Percentiles rank a stretch among this genome's conserved stretches.
Evolutionary conservation across 169 alveolate genomes (phyloP).

Genomic region (Eimeria maxima): DNA sequence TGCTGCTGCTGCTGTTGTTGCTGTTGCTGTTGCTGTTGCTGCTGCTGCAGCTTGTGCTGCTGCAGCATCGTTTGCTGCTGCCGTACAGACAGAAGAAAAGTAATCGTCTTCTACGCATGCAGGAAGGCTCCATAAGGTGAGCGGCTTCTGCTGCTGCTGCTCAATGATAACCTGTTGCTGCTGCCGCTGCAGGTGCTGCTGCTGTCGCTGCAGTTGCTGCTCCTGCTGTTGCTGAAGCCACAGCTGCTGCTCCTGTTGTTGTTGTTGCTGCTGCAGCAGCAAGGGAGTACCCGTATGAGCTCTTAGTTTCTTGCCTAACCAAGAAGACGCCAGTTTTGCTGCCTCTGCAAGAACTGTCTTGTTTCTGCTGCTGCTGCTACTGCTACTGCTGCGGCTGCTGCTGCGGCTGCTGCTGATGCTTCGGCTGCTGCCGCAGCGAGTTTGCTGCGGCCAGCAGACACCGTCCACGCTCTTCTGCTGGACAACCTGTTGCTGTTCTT

Average conservation of each 20-base stretch:
- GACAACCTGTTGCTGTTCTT: background rate
- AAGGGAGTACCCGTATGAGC: background rate
- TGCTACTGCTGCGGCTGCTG: slow-evolving; percentile 41
- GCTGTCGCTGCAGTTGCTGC: background rate
- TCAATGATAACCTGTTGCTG: background rate
- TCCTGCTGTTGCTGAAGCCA: too few species aligned
- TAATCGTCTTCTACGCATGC: slow-evolving; percentile 32
- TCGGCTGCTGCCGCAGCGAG: background rate
- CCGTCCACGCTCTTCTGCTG: background rate
- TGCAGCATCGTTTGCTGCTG: background rate
- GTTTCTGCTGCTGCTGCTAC: slow-evolving; percentile 20
- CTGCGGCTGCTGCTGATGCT: slow-evolving; percentile 21
- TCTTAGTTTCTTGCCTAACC: slow-evolving; percentile 12
- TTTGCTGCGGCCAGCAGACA: background rate
- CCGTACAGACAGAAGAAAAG: background rate
- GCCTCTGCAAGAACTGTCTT: slow-evolving; percentile 1
- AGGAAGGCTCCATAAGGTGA: slow-evolving; percentile 32
- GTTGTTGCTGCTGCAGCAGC: too few species aligned
- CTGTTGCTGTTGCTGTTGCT: slow-evolving; percentile 13
- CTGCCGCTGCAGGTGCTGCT: slow-evolving; percentile 37
- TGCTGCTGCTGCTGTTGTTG: background rate
- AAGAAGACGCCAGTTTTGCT: slow-evolving; percentile 25
- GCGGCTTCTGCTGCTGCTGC: slow-evolving; percentile 9
- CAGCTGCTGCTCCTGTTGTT: too few species aligned
- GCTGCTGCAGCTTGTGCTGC: background rate